Evolutionary conservation across 1,284 basidiomycete genomes (phyloP), one percentile per base, ranked within the genome.

Genomic region (Coriolopsis trogii): DNA sequence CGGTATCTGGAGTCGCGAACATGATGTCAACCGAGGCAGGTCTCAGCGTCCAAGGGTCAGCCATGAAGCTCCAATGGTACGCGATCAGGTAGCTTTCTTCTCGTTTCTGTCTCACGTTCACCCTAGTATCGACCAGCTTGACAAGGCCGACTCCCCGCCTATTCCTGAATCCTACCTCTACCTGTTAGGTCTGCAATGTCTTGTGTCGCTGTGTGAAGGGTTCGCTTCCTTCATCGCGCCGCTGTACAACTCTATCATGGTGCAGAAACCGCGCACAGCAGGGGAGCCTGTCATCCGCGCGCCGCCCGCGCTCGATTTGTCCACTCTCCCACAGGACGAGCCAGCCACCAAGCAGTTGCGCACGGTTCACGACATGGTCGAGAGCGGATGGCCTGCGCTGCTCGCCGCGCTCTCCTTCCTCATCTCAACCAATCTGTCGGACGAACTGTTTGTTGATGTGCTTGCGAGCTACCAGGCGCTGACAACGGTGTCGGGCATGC

Each of bases 131-230:
- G 95, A 98, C 66, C 95, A 97, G 67, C 82, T 96, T 15, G 95
- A 98, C 73, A 97, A 99, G 70, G 87, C 93, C 0, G 97, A 99
- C 63, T 86, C 95, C 0, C 97, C 97, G 0, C 76, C 83, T 0
- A 92, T 96, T 42, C 95, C 95, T 0, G 94, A 98, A 55, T 82
- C 91, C 0, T 98, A 99, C 68, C 81, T 94, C 50, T 97, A 95
- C 67, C 84, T 98, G 1, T 82, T 99, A 1, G 90, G 89, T 1
- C 80, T 97, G 0, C 95, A 98, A 64, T 94, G 91, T 59, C 79
- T 98, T 6, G 82, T 91, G 18, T 89, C 92, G 0, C 76, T 99
- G 2, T 93, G 91, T 42, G 93, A 97, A 64, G 93, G 93, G 4
- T 89, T 98, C 53, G 88, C 89, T 0, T 73, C 81, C 0, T 87